Base-by-base conservation (phyloP, 1,139 yeast species). In the Blastobotrys serpentis region DNA sequence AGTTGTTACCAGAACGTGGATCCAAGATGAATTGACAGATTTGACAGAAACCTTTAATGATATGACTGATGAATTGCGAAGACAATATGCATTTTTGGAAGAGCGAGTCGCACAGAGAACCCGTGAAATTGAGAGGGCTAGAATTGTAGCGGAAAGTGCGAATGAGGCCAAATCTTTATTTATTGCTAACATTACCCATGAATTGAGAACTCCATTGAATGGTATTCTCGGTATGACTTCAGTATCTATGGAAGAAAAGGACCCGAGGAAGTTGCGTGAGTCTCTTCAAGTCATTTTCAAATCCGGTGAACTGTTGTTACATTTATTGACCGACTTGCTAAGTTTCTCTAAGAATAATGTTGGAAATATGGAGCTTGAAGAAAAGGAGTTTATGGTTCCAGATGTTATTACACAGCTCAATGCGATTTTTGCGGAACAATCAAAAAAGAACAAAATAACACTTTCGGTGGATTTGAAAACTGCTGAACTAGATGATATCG, bases 151-250 rank as follows among this genome's bases (percentile, higher is more conserved):
- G 0, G 72, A 70, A 45, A 79, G 86, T 23, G 98, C 98, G 1
- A 88, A 86, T 67, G 96, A 88, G 62, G 95, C 96, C 6, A 89
- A 89, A 60, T 87, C 96, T 0, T 88, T 88, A 4, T 89, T 89
- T 64, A 88, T 89, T 62, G 97, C 97, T 3, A 89, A 89, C 64
- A 89, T 89, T 30, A 87, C 96, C 0, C 97, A 89, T 64, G 97
- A 89, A 67, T 74, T 89, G 62, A 76, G 96, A 60, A 89, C 97
- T 0, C 97, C 97, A 1, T 71, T 89, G 56, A 89, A 89, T 67
- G 97, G 97, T 65, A 89, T 89, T 34, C 70, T 89, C 48, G 97
- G 97, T 52, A 87, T 89, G 95, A 86, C 96, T 0, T 84, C 95
- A 2, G 86, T 89, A 51, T 92, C 96, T 4, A 84, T 87, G 88